Conservation (phyloP, 371 early-diverging fungal species). For the Mucor lusitanicus region DNA sequence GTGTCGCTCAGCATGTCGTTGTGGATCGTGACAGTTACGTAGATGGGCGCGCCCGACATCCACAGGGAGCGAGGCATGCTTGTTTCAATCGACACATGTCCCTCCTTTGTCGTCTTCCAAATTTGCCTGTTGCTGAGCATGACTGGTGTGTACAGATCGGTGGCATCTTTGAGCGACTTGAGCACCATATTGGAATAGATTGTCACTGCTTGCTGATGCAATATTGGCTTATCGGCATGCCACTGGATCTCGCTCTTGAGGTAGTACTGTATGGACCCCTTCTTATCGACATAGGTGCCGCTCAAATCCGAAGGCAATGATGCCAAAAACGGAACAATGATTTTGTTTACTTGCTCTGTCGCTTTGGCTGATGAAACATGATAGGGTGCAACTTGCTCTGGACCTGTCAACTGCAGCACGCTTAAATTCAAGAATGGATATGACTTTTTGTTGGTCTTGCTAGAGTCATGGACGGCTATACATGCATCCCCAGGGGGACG, state of each 20-base stretch:
- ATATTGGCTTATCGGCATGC: slow-evolving; percentile 9
- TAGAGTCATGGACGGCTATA: slow-evolving; percentile 1
- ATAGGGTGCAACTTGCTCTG: not conserved
- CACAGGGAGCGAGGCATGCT: slow-evolving; percentile 29
- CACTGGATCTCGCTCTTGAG: slow-evolving; percentile 16
- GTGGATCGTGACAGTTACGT: slow-evolving; percentile 21
- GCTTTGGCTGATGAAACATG: not conserved
- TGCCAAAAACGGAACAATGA: slow-evolving; percentile 2
- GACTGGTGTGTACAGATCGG: not conserved
- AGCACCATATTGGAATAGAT: slow-evolving; percentile 1
- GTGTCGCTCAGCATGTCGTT: slow-evolving; percentile 13
- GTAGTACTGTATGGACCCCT: slow-evolving; percentile 29
- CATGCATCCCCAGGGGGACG: too few relatives aligned
- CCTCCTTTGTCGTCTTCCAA: slow-evolving; percentile 4
- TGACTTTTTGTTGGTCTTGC: not conserved
- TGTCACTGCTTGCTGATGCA: not conserved
- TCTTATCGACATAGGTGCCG: slow-evolving; percentile 29
- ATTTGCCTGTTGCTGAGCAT: not conserved
- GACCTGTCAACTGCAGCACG: not conserved
- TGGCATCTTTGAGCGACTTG: slow-evolving; percentile 7
- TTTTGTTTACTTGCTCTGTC: not conserved
- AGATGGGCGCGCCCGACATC: slow-evolving; percentile 38
- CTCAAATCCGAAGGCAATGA: slow-evolving; percentile 11
- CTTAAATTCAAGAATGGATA: not conserved
- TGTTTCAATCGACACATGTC: slow-evolving; percentile 16